Conservation (phyloP, 2,329 filamentous ascomycete species). For the Alternaria sp. region DNA sequence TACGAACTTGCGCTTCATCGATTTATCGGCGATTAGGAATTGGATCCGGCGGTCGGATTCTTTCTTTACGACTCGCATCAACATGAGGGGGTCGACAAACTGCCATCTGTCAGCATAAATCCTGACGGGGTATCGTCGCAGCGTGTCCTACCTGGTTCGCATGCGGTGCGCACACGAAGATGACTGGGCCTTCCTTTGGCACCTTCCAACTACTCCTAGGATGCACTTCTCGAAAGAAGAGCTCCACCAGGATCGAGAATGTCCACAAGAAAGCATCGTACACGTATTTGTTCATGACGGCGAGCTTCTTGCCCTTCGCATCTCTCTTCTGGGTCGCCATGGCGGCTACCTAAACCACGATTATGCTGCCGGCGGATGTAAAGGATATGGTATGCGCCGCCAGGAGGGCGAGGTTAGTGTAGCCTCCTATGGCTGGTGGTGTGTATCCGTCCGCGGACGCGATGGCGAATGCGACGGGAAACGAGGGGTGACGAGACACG, state of each 20-base stretch:
- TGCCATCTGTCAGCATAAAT: constrained; percentile 49
- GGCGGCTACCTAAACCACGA: constrained; percentile 9
- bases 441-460: constrained; percentile 13
- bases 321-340: constrained; percentile 21
- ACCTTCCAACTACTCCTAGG: constrained; percentile 95
- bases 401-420: background rate
- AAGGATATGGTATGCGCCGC: background rate
- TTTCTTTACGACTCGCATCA: constrained; percentile 87
- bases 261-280: constrained; percentile 81
- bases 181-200: constrained; percentile 83
- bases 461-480: constrained; percentile 15
- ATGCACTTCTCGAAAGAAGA: constrained; percentile 98
- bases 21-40: constrained; percentile 94
- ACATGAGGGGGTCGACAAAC: constrained; percentile 94
- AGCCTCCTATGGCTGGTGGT: constrained; percentile 11
- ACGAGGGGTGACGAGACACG: constrained; percentile 17
- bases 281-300: constrained; percentile 71
- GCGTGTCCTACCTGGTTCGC: constrained; percentile 67
- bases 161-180: constrained; percentile 96
- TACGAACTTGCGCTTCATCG: constrained; percentile 87
- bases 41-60: constrained; percentile 89
- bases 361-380: background rate
- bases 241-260: constrained; percentile 84
- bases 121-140: background rate
- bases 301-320: constrained; percentile 44